phyloP scores from a whole-genome alignment of 129 eudicot genomes.

The Centrapalus pauciflorus region DNA sequence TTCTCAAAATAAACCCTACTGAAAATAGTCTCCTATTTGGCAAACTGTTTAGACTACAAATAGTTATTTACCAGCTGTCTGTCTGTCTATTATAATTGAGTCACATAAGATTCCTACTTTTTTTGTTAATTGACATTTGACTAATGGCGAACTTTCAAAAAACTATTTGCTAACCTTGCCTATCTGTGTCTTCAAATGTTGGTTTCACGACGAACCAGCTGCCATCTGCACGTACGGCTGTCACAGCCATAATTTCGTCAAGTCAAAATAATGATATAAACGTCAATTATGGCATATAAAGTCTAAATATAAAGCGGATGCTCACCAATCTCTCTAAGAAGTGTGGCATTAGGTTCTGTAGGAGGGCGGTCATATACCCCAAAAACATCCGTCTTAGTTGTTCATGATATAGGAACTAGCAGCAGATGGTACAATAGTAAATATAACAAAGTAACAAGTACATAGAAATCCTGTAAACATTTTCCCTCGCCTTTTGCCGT shows the following conservation, averaged over 20 bases:
- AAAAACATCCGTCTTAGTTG: conserved; percentile 77
- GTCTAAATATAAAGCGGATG: not conserved
- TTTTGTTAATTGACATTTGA: not conserved
- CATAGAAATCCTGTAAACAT: not conserved
- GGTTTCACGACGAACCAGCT: conserved; percentile 82
- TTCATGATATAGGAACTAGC: conserved; percentile 33
- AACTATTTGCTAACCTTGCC: conserved; percentile 44
- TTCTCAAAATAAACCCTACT: no score
- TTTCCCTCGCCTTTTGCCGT: no score
- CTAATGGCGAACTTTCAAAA: not conserved
- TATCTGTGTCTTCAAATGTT: conserved; percentile 41
- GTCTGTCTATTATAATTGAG: not conserved
- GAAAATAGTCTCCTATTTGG: no score
- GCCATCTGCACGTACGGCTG: conserved; percentile 93
- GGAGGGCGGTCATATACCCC: conserved; percentile 98
- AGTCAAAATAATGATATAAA: conserved; percentile 1
- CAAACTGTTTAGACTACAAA: no score
- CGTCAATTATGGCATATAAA: not conserved
- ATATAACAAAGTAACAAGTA: not conserved
- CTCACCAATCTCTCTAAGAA: conserved; percentile 88
- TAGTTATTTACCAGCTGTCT: not conserved
- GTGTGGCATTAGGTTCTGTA: conserved; percentile 71
- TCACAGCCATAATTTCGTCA: conserved; percentile 5
- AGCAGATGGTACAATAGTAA: not conserved
- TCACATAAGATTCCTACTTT: not conserved